Conservation (phyloP, 2,329 filamentous ascomycete genomes). For the Cladosporium sp. region DNA sequence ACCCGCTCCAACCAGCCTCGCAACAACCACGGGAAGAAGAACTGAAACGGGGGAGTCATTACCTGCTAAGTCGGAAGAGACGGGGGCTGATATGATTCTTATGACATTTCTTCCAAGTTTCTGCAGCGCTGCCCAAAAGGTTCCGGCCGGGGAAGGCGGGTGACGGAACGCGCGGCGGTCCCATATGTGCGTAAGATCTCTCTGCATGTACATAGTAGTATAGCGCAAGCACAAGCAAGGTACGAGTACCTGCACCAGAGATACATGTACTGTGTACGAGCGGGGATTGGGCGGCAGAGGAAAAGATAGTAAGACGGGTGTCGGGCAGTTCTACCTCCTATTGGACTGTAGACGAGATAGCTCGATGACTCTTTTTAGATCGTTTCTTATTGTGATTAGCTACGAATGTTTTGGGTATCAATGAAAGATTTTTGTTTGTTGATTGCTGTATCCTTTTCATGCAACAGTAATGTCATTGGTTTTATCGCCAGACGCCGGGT, state of each 20-base stretch:
- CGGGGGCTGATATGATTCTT: too few relatives aligned
- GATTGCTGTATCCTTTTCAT: background rate
- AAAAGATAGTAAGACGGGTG: background rate
- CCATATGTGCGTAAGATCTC: conserved; percentile 1
- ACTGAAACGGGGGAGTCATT: too few relatives aligned
- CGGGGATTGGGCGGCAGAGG: background rate
- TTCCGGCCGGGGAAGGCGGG: conserved; percentile 2
- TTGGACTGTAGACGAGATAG: too few relatives aligned
- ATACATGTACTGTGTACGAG: background rate
- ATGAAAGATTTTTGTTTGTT: background rate
- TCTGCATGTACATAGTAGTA: background rate
- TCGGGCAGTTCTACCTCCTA: too few relatives aligned
- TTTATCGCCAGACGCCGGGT: conserved; percentile 6
- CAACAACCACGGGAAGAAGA: too few relatives aligned
- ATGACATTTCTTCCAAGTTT: too few relatives aligned
- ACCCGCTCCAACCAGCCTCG: too few relatives aligned
- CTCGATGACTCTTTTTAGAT: background rate
- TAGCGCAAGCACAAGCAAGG: background rate
- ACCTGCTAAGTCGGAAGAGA: too few relatives aligned
- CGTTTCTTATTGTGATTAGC: background rate
- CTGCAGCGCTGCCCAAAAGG: background rate
- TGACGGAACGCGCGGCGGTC: conserved; percentile 7
- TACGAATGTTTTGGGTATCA: conserved; percentile 8
- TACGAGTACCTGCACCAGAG: background rate
- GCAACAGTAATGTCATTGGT: background rate